Conservation (phyloP, 495 filamentous ascomycete genomes). For the Aspergillus homomorphus region DNA sequence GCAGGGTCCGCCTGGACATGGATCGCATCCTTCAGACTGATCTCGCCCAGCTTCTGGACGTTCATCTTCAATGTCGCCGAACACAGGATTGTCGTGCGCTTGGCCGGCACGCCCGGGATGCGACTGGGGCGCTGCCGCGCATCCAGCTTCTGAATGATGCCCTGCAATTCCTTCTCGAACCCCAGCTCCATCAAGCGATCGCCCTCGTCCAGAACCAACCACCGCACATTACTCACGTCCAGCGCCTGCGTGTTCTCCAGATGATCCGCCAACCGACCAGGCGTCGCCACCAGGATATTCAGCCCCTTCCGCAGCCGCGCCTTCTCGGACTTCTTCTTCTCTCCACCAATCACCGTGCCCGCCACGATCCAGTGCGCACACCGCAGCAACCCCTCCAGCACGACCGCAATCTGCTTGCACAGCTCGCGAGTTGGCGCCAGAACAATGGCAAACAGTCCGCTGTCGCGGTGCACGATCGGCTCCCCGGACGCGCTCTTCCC, state of each 20-base stretch:
- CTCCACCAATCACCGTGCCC: constrained; percentile 89
- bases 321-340: constrained; percentile 97
- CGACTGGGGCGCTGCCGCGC: constrained; percentile 42
- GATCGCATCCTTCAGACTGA: constrained; percentile 88
- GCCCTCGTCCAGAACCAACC: constrained; percentile 93
- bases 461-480: constrained; percentile 64
- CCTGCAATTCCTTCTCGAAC: constrained; percentile 83
- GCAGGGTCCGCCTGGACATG: constrained; percentile 71
- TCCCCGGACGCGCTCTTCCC: constrained; percentile 25
- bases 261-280: constrained; percentile 86
- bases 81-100: constrained; percentile 85
- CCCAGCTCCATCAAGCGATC: constrained; percentile 96
- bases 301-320: constrained; percentile 86
- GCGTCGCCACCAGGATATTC: constrained; percentile 93
- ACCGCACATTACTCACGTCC: constrained; percentile 83
- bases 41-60: constrained; percentile 86
- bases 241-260: constrained; percentile 85
- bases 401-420: constrained; percentile 85
- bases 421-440: constrained; percentile 90
- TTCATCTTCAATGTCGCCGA: constrained; percentile 97
- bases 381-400: constrained; percentile 75
- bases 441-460: constrained; percentile 88
- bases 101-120: constrained; percentile 61
- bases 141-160: constrained; percentile 74
- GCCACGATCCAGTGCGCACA: constrained; percentile 88